These are phyloP conservation scores for Lactarius deliciosus DNA, from an alignment of 768 basidiomycete genomes.

Conservation along the genomic window DNA sequence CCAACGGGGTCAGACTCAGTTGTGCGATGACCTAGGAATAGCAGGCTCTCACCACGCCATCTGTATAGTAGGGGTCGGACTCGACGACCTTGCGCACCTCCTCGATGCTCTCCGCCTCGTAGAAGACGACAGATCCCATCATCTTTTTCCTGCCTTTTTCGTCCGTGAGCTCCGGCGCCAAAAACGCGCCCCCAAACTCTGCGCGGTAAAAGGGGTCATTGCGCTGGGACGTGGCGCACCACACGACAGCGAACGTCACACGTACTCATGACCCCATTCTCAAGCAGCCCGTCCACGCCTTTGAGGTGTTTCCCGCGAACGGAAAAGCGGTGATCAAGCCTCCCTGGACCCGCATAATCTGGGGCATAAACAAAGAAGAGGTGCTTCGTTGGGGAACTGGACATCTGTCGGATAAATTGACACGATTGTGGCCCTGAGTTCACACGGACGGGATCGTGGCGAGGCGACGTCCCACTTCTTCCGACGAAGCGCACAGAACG, in stretches of 20 bases:
- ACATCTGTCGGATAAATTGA: constrained; percentile 7
- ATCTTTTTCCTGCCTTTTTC: constrained; percentile 27
- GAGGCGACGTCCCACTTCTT: not conserved
- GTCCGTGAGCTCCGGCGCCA: constrained; percentile 26
- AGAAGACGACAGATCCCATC: constrained; percentile 33
- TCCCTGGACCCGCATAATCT: constrained; percentile 35
- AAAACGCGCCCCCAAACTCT: constrained; percentile 25
- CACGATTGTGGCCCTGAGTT: not conserved
- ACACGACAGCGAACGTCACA: not conserved
- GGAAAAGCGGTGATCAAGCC: constrained; percentile 31
- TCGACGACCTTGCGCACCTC: constrained; percentile 32
- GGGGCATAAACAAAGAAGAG: constrained; percentile 37
- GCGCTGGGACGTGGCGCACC: too few species aligned
- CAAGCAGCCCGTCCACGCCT: constrained; percentile 17
- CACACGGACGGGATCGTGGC: not conserved
- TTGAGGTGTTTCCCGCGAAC: constrained; percentile 34
- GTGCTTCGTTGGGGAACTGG: constrained; percentile 16
- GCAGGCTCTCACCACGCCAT: constrained; percentile 32
- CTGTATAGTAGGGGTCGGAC: constrained; percentile 34
- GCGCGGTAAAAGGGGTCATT: not conserved
- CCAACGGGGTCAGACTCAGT: not conserved
- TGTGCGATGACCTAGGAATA: not conserved
- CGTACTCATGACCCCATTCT: constrained; percentile 28
- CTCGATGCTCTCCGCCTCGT: constrained; percentile 31
- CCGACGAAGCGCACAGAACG: not conserved